Evolutionary conservation across 768 basidiomycete species (phyloP), one percentile per base, ranked within the genome.

Genomic region (Hemileccinum impolitum): DNA sequence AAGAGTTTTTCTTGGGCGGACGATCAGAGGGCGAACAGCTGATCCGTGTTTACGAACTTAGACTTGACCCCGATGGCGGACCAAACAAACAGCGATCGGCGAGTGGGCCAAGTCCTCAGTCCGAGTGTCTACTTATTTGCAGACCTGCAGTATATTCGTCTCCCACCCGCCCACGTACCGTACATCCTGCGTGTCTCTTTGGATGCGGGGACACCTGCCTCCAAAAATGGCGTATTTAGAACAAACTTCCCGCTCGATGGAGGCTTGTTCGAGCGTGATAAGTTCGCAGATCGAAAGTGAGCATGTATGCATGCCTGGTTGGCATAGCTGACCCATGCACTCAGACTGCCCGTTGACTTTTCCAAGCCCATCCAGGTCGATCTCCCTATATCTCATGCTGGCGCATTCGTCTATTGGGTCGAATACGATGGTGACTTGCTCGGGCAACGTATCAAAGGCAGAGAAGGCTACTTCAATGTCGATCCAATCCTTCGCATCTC

Each of bases 221-320:
- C 90, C 8, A 85, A 82, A 60, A 90, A 94, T 60, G 96, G 94
- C 44, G 79, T 93, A 1, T 89, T 99, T 68, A 92, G 87, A 73
- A 95, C 94, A 50, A 97, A 98, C 66, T 97, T 98, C 61, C 96
- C 96, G 2, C 77, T 99, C 6, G 90, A 98, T 57, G 95, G 94
- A 4, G 92, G 93, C 30, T 70, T 66, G 17, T 98, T 97, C 65
- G 79, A 80, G 37, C 79, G 96, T 25, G 81, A 85, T 52, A 76
- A 70, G 42, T 90, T 87, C 64, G 74, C 82, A 2, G 77, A 92
- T 66, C 76, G 90, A 63, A 84, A 71, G 95, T 93, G 68, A 62
- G 87, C 38, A 7, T 41, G 30, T 7, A 4, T 17, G 12, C 7
- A 21, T 14, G 38, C 28, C 7, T 30, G 6, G 35, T 43, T 9